Base-by-base conservation (phyloP, 2,329 filamentous ascomycete genomes). In the Hawksworthiomyces lignivorus region DNA sequence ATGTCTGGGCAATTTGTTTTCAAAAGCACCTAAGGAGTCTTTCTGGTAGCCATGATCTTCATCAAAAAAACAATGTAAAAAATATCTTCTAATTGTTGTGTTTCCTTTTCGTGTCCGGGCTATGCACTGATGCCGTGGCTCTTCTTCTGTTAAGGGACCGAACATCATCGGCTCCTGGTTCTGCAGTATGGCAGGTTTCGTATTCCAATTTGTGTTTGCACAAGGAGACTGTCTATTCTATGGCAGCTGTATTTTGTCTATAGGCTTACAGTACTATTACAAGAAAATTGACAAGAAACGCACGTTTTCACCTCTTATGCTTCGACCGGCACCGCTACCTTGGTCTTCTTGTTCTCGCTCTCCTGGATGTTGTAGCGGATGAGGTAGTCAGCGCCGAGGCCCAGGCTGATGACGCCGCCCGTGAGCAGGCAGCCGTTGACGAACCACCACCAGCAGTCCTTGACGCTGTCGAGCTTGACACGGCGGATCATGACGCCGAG, bases 381-480 rank as follows among this genome's bases (percentile, higher is more conserved):
- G n/a, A 72, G 45, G 54, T 83, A 84, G 52, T 84, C 79, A 4
- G 62, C 67, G 3, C 65, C 72, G 43, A 84, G 53, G 1, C 80
- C 80, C 3, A 70, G 44, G 50, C 74, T 73, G 48, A 84, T 75
- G 5, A 67, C 69, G 19, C 80, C 77, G 8, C 80, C 80, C 10
- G 80, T 84, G 47, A 83, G 69, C 75, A 74, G 80, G 51, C 78
- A 82, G 10, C 80, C 80, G 51, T 83, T 82, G 22, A 78, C 72
- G 52, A 86, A 86, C 82, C 82, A 86, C 79, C 80, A 83, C 82
- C 81, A 85, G 51, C 82, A 85, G 54, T 82, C 68, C 55, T 76
- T 75, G 33, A 80, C 77, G 49, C 67, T 75, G 57, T 81, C 81
- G 36, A 85, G 58, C 46, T 82, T 75, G 41, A 84, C 80, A 44